phyloP scores from a whole-genome alignment of 164 flowering plant species.

The Liriodendron chinense region DNA sequence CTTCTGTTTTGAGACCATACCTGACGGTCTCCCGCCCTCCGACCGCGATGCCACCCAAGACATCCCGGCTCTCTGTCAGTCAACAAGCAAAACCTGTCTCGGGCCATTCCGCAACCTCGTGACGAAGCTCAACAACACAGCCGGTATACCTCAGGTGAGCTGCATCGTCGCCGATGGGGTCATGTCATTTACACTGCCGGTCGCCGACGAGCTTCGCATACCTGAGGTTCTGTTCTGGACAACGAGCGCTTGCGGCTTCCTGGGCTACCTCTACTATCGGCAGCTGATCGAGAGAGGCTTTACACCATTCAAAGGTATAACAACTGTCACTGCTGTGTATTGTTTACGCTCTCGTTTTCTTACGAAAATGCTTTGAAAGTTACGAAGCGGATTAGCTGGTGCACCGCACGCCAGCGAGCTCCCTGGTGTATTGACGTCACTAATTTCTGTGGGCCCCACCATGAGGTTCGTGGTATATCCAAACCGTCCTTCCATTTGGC shows the following conservation, averaged over 20 bases:
- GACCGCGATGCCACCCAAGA: conserved; percentile 38
- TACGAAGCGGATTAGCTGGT: too few species aligned
- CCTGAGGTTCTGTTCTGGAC: conserved; percentile 31
- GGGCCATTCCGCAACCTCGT: conserved; percentile 30
- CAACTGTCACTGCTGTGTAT: neutral
- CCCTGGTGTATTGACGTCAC: too few species aligned
- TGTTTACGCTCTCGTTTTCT: too few species aligned
- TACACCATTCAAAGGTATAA: conserved; percentile 34
- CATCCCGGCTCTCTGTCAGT: conserved; percentile 34
- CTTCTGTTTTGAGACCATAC: conserved; percentile 53
- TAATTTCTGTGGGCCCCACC: too few species aligned
- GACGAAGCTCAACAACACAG: conserved; percentile 18
- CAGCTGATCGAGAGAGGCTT: conserved; percentile 28
- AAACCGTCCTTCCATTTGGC: too few species aligned
- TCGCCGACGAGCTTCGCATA: conserved; percentile 28
- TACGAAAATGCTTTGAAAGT: too few species aligned
- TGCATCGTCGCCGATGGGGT: conserved; percentile 33
- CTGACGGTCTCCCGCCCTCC: conserved; percentile 59
- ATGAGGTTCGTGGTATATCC: too few species aligned
- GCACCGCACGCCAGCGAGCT: too few species aligned
- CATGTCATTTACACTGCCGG: conserved; percentile 40
- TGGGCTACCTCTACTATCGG: conserved; percentile 21
- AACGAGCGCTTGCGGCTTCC: conserved; percentile 31
- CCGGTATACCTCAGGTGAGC: conserved; percentile 31
- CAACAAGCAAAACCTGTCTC: conserved; percentile 27